Percentiles rank a stretch among this genome's conserved stretches.
These are phyloP conservation scores for Candida adriatica DNA, from an alignment of 805 yeast genomes.

Conservation along the genomic window DNA sequence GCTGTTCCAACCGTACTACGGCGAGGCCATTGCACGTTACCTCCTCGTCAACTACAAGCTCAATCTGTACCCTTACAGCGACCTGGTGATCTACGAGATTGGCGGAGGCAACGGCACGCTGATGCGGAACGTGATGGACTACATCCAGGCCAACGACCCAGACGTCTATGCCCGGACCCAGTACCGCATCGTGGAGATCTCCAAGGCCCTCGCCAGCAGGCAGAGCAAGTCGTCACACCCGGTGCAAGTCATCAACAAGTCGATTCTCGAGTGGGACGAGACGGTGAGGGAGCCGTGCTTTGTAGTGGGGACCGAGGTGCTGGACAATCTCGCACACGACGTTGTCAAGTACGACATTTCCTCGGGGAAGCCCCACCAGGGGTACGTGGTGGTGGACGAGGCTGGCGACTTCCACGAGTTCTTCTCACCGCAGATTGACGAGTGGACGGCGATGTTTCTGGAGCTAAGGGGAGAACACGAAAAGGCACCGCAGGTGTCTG, in stretches of 20 bases:
- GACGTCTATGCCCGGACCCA: conserved; percentile 63
- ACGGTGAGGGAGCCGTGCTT: conserved; percentile 60
- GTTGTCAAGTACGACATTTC: conserved; percentile 65
- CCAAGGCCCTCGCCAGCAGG: conserved; percentile 22
- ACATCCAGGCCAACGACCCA: conserved; percentile 54
- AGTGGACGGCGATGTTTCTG: conserved; percentile 48
- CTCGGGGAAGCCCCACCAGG: conserved; percentile 66
- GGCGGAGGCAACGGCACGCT: conserved; percentile 90
- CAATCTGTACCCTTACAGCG: conserved; percentile 61
- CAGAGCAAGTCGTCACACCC: conserved; percentile 29
- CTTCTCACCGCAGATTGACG: conserved; percentile 55
- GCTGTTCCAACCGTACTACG: conserved; percentile 75
- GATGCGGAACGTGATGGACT: conserved; percentile 69
- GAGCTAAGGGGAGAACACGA: conserved; percentile 28
- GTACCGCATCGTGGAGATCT: conserved; percentile 32
- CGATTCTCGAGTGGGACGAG: conserved; percentile 69
- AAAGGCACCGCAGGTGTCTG: conserved; percentile 1
- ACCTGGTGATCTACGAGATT: conserved; percentile 73
- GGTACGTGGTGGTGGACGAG: conserved; percentile 66
- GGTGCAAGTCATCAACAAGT: conserved; percentile 62
- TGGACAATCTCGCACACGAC: conserved; percentile 82
- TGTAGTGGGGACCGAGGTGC: conserved; percentile 73
- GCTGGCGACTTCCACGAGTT: conserved; percentile 72
- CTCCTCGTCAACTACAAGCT: conserved; percentile 63
- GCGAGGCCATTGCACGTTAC: conserved; percentile 80